Base-by-base conservation (phyloP, 2,329 filamentous ascomycete genomes). In the Colletotrichum truncatum region DNA sequence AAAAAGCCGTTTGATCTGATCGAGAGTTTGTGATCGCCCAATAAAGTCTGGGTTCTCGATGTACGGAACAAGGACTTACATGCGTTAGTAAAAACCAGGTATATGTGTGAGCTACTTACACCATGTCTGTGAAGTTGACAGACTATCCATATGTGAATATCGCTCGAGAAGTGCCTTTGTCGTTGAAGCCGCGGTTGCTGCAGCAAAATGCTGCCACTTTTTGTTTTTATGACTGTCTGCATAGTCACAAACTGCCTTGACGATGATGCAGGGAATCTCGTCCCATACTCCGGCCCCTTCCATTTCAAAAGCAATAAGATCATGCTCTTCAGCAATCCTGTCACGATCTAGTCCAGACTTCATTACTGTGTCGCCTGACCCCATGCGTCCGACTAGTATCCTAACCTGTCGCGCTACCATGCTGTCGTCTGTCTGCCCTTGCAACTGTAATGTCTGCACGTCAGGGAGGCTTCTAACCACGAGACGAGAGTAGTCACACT, bases 141-240 rank as follows among this genome's bases (percentile, higher is more conserved):
- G 30, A 7, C 21, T 53, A 16, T 36, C 28, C 9, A 26, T 25
- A 6, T 21, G 30, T 7, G 16, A 7, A 53, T 46, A 30, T 10
- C 32, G 26, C 18, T 55, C 49, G 6, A 62, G 16, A 21, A 62
- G 48, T 4, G 58, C 58, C 28, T 34, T 46, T 18, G 32, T 51
- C 4, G 48, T 74, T 32, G 74, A 77, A 67, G 79, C 78, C 0
- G 78, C 79, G 0, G 74, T 75, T 0, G 74, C 76, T 2, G 80
- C 76, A 1, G 79, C 78, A 70, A 77, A 82, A 2, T 67, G 32
- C 58, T 81, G 78, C 78, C 77, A 82, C 1, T 14, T 58, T 26
- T 77, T 75, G 51, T 72, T 76, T 68, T 79, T 78, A 66, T 80
- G 78, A 41, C 74, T 73, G 64, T 81, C n/a, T n/a, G n/a, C n/a